Percentiles rank a stretch among this genome's conserved stretches.
Evolutionary conservation across 352 stramenopile species (phyloP).

Genomic region (Globisporangium heterothallicum): DNA sequence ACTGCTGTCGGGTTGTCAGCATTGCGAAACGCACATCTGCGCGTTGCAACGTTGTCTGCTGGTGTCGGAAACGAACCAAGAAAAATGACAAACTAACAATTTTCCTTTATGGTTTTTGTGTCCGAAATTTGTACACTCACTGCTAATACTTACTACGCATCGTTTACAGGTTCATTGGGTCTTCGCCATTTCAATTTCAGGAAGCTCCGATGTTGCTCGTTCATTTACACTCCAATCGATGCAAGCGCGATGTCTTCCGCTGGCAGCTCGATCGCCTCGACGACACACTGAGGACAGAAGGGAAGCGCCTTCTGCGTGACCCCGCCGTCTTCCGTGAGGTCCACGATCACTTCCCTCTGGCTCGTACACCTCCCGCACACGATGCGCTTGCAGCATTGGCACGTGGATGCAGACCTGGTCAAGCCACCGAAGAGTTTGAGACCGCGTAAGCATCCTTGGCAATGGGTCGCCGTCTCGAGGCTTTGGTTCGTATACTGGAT

Average conservation of each 20-base stretch:
- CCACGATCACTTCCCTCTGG: slow-evolving; percentile 17
- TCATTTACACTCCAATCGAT: no score
- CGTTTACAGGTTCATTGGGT: no score
- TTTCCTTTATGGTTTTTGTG: no score
- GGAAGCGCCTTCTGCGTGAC: slow-evolving; percentile 5
- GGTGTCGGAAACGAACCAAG: no score
- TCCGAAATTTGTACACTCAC: no score
- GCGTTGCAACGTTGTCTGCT: no score
- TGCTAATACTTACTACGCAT: no score
- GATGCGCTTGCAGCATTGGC: slow-evolving; percentile 14
- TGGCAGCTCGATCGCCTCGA: slow-evolving; percentile 4
- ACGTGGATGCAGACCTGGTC: slow-evolving; percentile 9
- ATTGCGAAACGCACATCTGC: no score
- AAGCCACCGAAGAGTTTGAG: slow-evolving; percentile 2
- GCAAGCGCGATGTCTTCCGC: slow-evolving; percentile 3
- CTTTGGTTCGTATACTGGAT: slow-evolving; percentile 1
- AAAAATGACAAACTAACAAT: no score
- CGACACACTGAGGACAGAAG: slow-evolving; percentile 8
- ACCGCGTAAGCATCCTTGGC: slow-evolving; percentile 15
- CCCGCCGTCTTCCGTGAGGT: slow-evolving; percentile 14
- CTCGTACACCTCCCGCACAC: slow-evolving; percentile 22
- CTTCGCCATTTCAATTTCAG: no score
- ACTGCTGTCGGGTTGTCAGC: no score
- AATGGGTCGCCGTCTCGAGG: slow-evolving; percentile 1
- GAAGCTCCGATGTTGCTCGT: no score